These are phyloP conservation scores for Exophiala lecanii-corni DNA, from an alignment of 2,329 filamentous ascomycete species.

Conservation along the genomic window DNA sequence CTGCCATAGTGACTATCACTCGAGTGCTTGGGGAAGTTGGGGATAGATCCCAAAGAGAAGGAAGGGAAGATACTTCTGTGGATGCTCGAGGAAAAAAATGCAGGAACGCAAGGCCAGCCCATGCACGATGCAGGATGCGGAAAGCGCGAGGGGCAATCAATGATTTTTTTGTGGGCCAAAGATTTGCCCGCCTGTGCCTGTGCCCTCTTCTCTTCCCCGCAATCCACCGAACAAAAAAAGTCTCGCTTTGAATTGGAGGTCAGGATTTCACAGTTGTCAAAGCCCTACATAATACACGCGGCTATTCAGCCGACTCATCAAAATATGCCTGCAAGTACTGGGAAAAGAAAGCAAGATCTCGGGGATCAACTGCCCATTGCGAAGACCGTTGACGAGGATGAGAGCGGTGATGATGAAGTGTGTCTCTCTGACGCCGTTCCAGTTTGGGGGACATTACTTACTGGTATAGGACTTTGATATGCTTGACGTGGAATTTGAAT, in stretches of 20 bases:
- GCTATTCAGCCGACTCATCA: no score
- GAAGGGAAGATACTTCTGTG: not conserved
- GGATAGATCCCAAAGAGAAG: conserved; percentile 6
- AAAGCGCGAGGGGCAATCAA: conserved; percentile 44
- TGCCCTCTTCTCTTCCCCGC: not conserved
- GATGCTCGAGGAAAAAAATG: not conserved
- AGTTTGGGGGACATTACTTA: conserved; percentile 3
- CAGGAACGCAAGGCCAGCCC: conserved; percentile 6
- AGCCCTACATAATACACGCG: no score
- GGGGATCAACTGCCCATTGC: conserved; percentile 16
- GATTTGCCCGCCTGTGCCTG: not conserved
- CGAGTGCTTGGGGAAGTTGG: not conserved
- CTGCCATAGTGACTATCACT: conserved; percentile 17
- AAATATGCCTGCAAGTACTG: conserved; percentile 6
- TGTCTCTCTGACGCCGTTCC: no score
- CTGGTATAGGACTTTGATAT: conserved; percentile 72
- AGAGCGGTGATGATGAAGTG: conserved; percentile 37
- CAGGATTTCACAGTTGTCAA: no score
- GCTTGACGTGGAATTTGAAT: conserved; percentile 95
- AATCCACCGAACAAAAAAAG: not conserved
- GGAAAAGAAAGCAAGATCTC: conserved; percentile 24
- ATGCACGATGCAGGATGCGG: no score
- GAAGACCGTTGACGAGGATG: conserved; percentile 16
- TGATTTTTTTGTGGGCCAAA: conserved; percentile 9
- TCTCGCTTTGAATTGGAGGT: not conserved